Base-by-base conservation (phyloP, 352 stramenopile species). In the Peronospora destructor region DNA sequence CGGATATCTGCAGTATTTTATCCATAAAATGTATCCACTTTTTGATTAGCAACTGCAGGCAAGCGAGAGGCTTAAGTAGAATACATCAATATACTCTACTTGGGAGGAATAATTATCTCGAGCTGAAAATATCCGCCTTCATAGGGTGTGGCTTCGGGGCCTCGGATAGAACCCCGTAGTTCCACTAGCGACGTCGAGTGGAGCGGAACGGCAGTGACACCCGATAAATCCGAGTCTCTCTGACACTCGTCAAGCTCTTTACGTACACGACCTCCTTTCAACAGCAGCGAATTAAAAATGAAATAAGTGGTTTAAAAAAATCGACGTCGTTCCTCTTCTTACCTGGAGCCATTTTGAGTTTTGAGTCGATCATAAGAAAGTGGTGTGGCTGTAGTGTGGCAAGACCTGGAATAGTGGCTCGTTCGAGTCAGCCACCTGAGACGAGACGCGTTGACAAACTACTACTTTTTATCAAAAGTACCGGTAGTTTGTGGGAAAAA, bases 91-190 rank as follows among this genome's bases (percentile, higher is more conserved):
- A 26, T 45, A n/a, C n/a, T n/a, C 40, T 91, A 98, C 63, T 94
- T 86, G 53, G 73, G 69, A 6, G 94, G 91, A 65, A 98, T 98
- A 37, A 81, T 59, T 59, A 98, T 98, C 64, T 98, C 89, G 57
- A 98, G 86, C 21, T 84, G 46, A 53, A 96, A 95, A 6, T 86
- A 69, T 41, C 87, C 87, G 41, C 83, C 81, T 50, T 87, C 82
- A 59, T 95, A 96, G 2, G 87, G 87, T 36, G 87, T 95, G 4
- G 73, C 84, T 9, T 81, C 61, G 1, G 85, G 85, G 0, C 84
- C 81, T 30, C 81, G 55, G 37, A 93, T 89, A 5, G 79, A 84
- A 36, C 77, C 73, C 23, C 63, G 45, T 30, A 76, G 47, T n/a
- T 68, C 29, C 4, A 53, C 54, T 45, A 80, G 47, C 11, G 58